Percentiles rank a stretch among this genome's conserved stretches.
Conservation (phyloP, 192 early-diverging fungal genomes). For the Helicostylum pulchrum region DNA sequence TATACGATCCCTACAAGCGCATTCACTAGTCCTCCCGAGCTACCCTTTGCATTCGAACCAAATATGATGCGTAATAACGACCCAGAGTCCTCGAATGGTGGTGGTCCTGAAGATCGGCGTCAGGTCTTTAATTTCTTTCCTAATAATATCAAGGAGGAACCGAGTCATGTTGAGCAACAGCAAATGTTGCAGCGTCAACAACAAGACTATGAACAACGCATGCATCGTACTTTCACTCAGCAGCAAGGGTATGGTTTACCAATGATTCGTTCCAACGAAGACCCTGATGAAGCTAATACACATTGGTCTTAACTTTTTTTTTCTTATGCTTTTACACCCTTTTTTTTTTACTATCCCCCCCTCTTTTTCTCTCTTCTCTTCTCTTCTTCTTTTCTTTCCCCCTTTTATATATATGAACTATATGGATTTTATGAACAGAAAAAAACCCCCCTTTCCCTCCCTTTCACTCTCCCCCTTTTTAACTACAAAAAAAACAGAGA, state of each 20-base stretch:
- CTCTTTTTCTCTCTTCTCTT: background rate
- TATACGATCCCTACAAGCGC: constrained; percentile 12
- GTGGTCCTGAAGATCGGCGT: background rate
- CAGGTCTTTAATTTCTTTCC: constrained; percentile 7
- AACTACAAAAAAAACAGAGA: too few species aligned
- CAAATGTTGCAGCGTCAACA: background rate
- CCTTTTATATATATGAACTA: background rate
- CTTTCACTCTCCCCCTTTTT: too few species aligned
- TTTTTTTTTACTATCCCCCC: background rate
- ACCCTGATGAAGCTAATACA: constrained; percentile 1
- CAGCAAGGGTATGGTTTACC: constrained; percentile 11
- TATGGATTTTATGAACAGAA: constrained; percentile 1
- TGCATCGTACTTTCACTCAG: constrained; percentile 8
- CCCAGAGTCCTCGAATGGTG: background rate
- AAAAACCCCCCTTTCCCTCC: background rate
- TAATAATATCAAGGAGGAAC: constrained; percentile 9
- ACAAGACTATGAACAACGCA: constrained; percentile 15
- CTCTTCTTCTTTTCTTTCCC: background rate
- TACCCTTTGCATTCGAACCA: constrained; percentile 11
- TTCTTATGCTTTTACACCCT: background rate
- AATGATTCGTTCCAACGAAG: constrained; percentile 19
- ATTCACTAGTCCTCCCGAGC: constrained; percentile 7
- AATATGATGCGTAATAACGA: background rate
- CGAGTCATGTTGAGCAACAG: background rate
- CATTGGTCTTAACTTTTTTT: constrained; percentile 9